These are phyloP conservation scores for Sarcodon aspratus DNA, from an alignment of 768 basidiomycete genomes.

Conservation along the genomic window DNA sequence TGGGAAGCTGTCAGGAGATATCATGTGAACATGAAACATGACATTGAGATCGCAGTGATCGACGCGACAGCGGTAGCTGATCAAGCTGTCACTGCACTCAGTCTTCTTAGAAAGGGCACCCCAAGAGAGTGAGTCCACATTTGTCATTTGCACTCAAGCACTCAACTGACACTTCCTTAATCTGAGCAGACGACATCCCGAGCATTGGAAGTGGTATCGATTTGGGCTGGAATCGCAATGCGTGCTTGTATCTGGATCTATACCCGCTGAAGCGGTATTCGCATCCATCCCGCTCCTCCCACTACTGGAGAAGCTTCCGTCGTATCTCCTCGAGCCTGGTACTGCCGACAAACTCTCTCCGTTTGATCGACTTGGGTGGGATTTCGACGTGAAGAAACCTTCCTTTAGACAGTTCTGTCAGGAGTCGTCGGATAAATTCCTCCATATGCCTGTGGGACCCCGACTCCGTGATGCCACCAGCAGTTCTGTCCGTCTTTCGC, in stretches of 20 bases:
- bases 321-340: conserved; percentile 45
- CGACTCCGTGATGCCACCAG: conserved; percentile 57
- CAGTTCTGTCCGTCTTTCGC: conserved; percentile 55
- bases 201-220: conserved; percentile 70
- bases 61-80: conserved; percentile 50
- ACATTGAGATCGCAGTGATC: conserved; percentile 70
- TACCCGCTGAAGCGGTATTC: conserved; percentile 55
- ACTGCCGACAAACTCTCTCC: conserved; percentile 20
- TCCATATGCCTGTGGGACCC: conserved; percentile 39
- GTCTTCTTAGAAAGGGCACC: conserved; percentile 41
- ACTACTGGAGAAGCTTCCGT: conserved; percentile 57
- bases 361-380: conserved; percentile 36
- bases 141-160: background rate
- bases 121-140: conserved; percentile 40
- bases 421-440: conserved; percentile 53
- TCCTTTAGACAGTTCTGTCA: conserved; percentile 64
- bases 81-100: conserved; percentile 52
- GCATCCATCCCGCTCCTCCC: conserved; percentile 59
- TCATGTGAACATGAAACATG: conserved; percentile 59
- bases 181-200: conserved; percentile 36
- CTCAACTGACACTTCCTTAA: conserved; percentile 5
- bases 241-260: conserved; percentile 58
- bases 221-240: conserved; percentile 68
- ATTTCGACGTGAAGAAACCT: conserved; percentile 45
- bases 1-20: conserved; percentile 78